Evolutionary conservation across 345 rosid genomes (phyloP).

Genomic region (Lenwebbia sp.): DNA sequence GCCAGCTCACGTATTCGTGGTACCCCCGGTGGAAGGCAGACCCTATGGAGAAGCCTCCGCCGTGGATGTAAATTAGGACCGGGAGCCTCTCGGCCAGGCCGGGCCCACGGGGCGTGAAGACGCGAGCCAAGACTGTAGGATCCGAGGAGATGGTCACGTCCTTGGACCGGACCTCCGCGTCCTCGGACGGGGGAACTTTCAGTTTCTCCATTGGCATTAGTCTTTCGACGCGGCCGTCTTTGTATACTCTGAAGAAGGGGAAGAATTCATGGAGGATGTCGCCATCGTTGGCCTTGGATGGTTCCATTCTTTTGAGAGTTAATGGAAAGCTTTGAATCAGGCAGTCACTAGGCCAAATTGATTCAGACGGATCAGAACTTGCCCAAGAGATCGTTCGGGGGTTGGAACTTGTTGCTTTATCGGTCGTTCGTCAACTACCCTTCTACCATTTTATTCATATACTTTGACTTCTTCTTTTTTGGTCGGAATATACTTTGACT

Average conservation of each 20-base stretch:
- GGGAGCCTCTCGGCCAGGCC: not conserved
- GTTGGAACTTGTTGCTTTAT: not conserved
- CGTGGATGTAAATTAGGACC: constrained; percentile 16
- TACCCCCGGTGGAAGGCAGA: constrained; percentile 20
- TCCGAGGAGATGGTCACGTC: constrained; percentile 19
- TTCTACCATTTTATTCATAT: not conserved
- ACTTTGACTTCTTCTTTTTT: not conserved
- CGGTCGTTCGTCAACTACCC: not conserved
- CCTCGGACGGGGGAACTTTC: constrained; percentile 1
- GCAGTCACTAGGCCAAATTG: not conserved
- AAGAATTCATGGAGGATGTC: not conserved
- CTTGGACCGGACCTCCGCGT: constrained; percentile 13
- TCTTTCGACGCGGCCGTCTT: constrained; percentile 3
- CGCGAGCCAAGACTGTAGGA: constrained; percentile 9
- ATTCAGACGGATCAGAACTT: not conserved
- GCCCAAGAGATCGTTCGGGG: not conserved
- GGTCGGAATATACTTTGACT: not conserved
- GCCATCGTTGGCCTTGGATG: not conserved
- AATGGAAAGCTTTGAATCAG: not conserved
- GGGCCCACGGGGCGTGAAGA: constrained; percentile 14
- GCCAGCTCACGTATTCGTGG: constrained; percentile 11
- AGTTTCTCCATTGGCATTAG: not conserved
- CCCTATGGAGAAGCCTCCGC: constrained; percentile 36
- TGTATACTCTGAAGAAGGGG: constrained; percentile 3
- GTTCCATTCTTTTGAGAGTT: not conserved